Evolutionary conservation across 1,284 basidiomycete genomes (phyloP).

Genomic region (Trametes polyzona): DNA sequence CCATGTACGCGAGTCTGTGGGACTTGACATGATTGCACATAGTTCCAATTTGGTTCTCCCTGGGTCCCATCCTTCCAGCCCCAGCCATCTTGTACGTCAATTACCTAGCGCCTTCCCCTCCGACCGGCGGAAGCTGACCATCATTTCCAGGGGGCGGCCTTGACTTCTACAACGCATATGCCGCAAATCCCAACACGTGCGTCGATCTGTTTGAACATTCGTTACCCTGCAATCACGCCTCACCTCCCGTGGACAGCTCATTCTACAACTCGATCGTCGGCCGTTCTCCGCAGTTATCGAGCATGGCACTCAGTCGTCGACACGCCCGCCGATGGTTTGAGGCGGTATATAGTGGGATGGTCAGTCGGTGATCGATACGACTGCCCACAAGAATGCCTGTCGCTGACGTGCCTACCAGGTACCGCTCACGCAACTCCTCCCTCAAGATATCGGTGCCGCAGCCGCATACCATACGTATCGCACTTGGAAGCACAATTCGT

Average conservation of each 20-base stretch:
- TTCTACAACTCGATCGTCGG: conserved; percentile 62
- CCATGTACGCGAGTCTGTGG: background rate
- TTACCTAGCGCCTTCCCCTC: conserved; percentile 6
- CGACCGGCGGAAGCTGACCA: background rate
- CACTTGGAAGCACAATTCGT: conserved; percentile 58
- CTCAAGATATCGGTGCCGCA: conserved; percentile 63
- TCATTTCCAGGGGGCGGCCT: conserved; percentile 52
- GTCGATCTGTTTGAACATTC: conserved; percentile 26
- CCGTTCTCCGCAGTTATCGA: conserved; percentile 45
- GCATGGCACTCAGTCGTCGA: conserved; percentile 49
- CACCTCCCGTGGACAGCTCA: background rate
- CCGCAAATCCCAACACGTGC: conserved; percentile 58
- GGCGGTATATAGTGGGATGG: conserved; percentile 59
- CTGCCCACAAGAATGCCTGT: background rate
- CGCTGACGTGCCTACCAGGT: conserved; percentile 36
- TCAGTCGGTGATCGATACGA: conserved; percentile 32
- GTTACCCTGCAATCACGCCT: background rate
- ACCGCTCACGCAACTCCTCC: conserved; percentile 42
- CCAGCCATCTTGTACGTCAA: conserved; percentile 53
- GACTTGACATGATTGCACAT: background rate
- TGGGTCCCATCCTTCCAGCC: conserved; percentile 60
- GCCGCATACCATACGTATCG: conserved; percentile 73
- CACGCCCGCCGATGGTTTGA: conserved; percentile 64
- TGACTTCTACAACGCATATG: conserved; percentile 67
- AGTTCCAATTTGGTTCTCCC: conserved; percentile 59